Conservation (phyloP, 148 eudicot species). For the Suaeda aralocaspica region DNA sequence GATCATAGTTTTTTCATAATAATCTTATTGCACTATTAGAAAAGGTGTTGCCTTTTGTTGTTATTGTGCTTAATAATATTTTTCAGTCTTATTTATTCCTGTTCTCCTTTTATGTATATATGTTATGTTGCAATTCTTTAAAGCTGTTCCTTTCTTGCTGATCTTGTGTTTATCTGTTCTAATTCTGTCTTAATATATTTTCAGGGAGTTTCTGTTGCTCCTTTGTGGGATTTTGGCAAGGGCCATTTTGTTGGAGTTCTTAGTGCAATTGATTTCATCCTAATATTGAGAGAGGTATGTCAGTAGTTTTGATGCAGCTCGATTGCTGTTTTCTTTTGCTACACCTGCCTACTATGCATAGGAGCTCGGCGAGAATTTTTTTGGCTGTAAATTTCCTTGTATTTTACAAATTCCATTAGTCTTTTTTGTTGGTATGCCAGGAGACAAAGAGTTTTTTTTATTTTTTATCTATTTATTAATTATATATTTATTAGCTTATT, state of each 20-base stretch:
- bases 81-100: too few species aligned
- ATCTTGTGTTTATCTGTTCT: neutral
- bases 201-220: constrained; percentile 87
- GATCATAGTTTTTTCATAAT: too few species aligned
- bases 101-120: too few species aligned
- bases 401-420: neutral
- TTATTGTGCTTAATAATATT: neutral
- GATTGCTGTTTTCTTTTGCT: constrained; percentile 1
- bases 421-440: neutral
- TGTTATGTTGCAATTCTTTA: too few species aligned
- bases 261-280: constrained; percentile 81
- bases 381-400: neutral
- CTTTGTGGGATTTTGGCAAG: constrained; percentile 80
- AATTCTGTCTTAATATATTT: constrained; percentile 25
- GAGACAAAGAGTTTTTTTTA: too few species aligned
- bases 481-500: too few species aligned
- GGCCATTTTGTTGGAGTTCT: constrained; percentile 86
- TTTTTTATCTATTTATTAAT: too few species aligned
- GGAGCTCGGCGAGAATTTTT: constrained; percentile 3
- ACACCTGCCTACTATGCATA: constrained; percentile 3
- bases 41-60: neutral
- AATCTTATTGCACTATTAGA: too few species aligned
- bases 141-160: neutral
- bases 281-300: constrained; percentile 85
- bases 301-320: neutral